Percentiles rank a stretch among this genome's conserved stretches.
These are phyloP conservation scores for Parasitella parasitica DNA, from an alignment of 371 early-diverging fungal genomes.

Conservation along the genomic window DNA sequence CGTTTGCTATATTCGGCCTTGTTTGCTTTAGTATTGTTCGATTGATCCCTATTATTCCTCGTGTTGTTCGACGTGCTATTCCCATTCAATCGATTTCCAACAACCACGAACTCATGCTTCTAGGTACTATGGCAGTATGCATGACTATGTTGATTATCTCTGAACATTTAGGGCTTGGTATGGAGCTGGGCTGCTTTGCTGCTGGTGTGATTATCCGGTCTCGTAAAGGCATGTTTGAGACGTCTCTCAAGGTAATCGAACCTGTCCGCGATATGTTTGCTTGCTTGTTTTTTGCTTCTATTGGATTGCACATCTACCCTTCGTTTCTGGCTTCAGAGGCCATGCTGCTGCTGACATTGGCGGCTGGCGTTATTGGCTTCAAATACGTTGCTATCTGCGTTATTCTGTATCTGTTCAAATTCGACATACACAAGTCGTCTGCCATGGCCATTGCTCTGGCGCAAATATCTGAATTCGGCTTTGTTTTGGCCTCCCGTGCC, in stretches of 20 bases:
- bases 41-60: slow-evolving; percentile 26
- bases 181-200: slow-evolving; percentile 66
- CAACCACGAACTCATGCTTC: slow-evolving; percentile 49
- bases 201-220: slow-evolving; percentile 60
- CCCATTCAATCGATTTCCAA: slow-evolving; percentile 27
- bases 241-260: slow-evolving; percentile 41
- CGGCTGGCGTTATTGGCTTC: slow-evolving; percentile 51
- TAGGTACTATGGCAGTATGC: slow-evolving; percentile 55
- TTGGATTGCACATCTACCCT: slow-evolving; percentile 67
- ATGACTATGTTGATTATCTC: slow-evolving; percentile 48
- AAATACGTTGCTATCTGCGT: slow-evolving; percentile 47
- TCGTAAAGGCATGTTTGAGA: slow-evolving; percentile 42
- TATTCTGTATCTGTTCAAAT: slow-evolving; percentile 38
- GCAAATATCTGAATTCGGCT: slow-evolving; percentile 65
- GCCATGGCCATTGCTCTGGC: slow-evolving; percentile 57
- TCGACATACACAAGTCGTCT: slow-evolving; percentile 38
- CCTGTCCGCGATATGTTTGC: slow-evolving; percentile 63
- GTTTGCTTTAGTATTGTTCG: slow-evolving; percentile 38
- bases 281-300: slow-evolving; percentile 64
- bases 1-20: slow-evolving; percentile 42
- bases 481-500: slow-evolving; percentile 60
- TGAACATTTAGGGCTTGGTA: slow-evolving; percentile 46
- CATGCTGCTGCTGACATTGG: slow-evolving; percentile 47
- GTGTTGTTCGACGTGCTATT: slow-evolving; percentile 18
- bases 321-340: slow-evolving; percentile 57